These are phyloP conservation scores for Sistotremastrum niveocremeum DNA, from an alignment of 768 basidiomycete genomes.

Conservation along the genomic window DNA sequence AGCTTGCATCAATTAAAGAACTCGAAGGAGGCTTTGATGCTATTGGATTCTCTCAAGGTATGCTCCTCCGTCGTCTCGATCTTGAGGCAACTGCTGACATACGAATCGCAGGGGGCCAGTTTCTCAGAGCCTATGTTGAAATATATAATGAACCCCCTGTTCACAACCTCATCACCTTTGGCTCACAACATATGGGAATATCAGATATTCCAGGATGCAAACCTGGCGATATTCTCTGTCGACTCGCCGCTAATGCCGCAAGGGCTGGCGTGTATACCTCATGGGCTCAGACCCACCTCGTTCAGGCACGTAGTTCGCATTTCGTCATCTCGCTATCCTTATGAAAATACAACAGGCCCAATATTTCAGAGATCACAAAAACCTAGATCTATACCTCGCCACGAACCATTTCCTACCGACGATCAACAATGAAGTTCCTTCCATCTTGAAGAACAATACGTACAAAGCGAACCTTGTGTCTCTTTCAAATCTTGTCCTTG, in stretches of 20 bases:
- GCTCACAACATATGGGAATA: constrained; percentile 79
- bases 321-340: neutral
- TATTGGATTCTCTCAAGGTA: constrained; percentile 78
- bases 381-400: constrained; percentile 41
- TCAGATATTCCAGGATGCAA: constrained; percentile 59
- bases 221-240: constrained; percentile 55
- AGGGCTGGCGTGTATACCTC: constrained; percentile 52
- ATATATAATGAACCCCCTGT: constrained; percentile 60
- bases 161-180: constrained; percentile 76
- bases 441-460: constrained; percentile 34
- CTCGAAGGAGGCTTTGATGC: constrained; percentile 67
- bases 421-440: constrained; percentile 67
- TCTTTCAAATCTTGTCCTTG: constrained; percentile 55
- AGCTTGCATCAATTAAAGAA: constrained; percentile 51
- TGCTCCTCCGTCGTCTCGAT: neutral
- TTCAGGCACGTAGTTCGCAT: constrained; percentile 38
- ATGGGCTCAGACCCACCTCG: constrained; percentile 65
- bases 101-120: constrained; percentile 50
- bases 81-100: neutral
- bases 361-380: constrained; percentile 66
- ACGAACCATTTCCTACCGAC: constrained; percentile 54
- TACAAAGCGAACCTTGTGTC: constrained; percentile 48
- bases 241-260: constrained; percentile 46
- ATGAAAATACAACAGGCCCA: constrained; percentile 43
- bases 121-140: constrained; percentile 76